Conservation (phyloP, 768 basidiomycete species). For the Boletus fagicola region DNA sequence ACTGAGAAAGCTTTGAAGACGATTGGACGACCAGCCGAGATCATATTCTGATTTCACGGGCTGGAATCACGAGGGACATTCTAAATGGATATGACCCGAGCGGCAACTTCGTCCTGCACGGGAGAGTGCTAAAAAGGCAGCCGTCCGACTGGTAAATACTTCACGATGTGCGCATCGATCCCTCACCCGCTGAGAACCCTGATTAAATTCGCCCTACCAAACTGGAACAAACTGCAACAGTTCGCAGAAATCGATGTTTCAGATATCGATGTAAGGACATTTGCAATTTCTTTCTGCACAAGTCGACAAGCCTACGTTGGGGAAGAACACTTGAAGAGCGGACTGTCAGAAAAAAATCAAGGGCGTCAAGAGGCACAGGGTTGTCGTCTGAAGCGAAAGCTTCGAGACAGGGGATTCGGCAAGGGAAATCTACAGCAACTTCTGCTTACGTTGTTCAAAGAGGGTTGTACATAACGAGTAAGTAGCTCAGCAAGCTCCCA, state of each 20-base stretch:
- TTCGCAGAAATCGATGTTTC: background rate
- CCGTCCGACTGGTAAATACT: background rate
- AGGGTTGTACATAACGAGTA: slow-evolving; percentile 9
- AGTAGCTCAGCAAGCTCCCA: background rate
- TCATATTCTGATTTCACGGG: slow-evolving; percentile 9
- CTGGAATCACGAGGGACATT: slow-evolving; percentile 15
- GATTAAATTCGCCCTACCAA: background rate
- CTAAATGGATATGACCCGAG: background rate
- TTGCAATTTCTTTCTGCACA: background rate
- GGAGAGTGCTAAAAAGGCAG: slow-evolving; percentile 10
- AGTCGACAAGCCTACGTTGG: background rate
- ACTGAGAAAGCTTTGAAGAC: slow-evolving; percentile 5
- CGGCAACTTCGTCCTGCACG: background rate
- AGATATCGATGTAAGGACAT: background rate
- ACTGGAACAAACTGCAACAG: slow-evolving; percentile 2
- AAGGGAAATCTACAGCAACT: background rate
- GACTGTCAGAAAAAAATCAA: background rate
- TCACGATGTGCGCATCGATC: slow-evolving; percentile 2
- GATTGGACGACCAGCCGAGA: slow-evolving; percentile 8
- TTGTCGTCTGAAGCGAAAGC: background rate
- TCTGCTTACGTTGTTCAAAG: slow-evolving; percentile 8
- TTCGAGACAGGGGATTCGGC: background rate
- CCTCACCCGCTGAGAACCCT: slow-evolving; percentile 1
- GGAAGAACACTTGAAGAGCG: background rate
- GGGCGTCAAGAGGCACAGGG: slow-evolving; percentile 3